Percentiles rank a stretch among this genome's conserved stretches.
These are phyloP conservation scores for Gastrolobium villosum DNA, from an alignment of 306 rosid species.

Conservation along the genomic window DNA sequence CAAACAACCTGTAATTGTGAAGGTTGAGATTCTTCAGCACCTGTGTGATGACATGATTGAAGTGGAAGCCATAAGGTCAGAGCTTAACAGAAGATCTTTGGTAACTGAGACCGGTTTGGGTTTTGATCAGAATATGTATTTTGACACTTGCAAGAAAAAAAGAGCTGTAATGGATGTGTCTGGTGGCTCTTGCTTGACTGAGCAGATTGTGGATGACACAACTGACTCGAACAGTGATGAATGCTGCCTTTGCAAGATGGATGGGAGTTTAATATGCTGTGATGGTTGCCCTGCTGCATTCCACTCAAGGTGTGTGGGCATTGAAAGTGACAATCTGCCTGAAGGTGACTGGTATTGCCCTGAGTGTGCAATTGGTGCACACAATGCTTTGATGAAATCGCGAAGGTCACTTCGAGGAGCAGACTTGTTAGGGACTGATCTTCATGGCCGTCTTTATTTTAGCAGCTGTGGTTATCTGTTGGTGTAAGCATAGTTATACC, in stretches of 20 bases:
- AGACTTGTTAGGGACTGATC: constrained; percentile 85
- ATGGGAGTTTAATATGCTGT: constrained; percentile 96
- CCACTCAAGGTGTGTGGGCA: constrained; percentile 92
- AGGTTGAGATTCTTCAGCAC: constrained; percentile 84
- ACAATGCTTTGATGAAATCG: constrained; percentile 71
- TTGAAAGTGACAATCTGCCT: constrained; percentile 77
- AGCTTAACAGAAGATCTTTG: constrained; percentile 88
- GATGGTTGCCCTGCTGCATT: constrained; percentile 99
- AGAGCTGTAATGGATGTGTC: constrained; percentile 63
- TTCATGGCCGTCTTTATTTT: constrained; percentile 83
- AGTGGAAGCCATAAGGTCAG: constrained; percentile 85
- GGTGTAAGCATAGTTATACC: constrained; percentile 78
- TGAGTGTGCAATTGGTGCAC: constrained; percentile 82
- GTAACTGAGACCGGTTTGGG: constrained; percentile 68
- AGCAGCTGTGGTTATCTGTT: constrained; percentile 83
- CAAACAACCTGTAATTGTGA: constrained; percentile 70
- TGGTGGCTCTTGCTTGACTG: constrained; percentile 64
- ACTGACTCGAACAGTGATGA: constrained; percentile 95
- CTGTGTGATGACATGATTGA: constrained; percentile 96
- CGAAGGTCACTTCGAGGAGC: constrained; percentile 90
- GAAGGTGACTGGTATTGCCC: constrained; percentile 99
- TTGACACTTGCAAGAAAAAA: constrained; percentile 72
- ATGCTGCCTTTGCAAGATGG: constrained; percentile 98
- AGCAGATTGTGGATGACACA: constrained; percentile 65
- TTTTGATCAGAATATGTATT: constrained; percentile 71